Evolutionary conservation across 345 rosid genomes (phyloP).

Genomic region (Ailanthus altissimus): DNA sequence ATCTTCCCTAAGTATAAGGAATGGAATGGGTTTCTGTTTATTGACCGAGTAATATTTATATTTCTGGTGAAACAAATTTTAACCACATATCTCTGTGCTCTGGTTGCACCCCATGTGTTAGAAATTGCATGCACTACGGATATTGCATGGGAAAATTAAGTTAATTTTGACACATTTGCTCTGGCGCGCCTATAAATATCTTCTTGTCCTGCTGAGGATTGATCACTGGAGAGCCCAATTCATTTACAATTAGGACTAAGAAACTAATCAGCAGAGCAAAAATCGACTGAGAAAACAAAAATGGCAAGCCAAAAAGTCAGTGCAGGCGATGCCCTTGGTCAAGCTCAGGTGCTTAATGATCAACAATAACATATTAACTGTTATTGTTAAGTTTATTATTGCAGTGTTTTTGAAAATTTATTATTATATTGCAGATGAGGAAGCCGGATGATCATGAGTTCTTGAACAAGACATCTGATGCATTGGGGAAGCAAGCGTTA

Average conservation of each 20-base stretch:
- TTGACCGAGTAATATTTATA: too few species aligned
- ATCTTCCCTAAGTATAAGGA: neutral
- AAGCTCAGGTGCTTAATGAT: too few species aligned
- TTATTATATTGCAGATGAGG: too few species aligned
- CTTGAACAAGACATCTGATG: constrained; percentile 6
- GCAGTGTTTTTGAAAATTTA: too few species aligned
- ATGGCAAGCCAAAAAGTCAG: constrained; percentile 4
- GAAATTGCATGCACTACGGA: constrained; percentile 5
- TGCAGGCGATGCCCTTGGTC: too few species aligned
- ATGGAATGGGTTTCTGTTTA: neutral
- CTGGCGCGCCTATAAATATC: constrained; percentile 7
- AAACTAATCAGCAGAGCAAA: neutral
- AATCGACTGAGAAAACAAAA: neutral
- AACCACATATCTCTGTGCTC: neutral
- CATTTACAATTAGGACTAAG: neutral
- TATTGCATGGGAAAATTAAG: neutral
- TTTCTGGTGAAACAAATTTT: neutral
- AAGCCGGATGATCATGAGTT: constrained; percentile 1
- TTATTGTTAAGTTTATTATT: too few species aligned
- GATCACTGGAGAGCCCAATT: neutral
- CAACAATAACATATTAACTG: too few species aligned
- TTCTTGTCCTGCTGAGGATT: neutral
- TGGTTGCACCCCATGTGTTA: neutral
- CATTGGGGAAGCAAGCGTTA: constrained; percentile 4
- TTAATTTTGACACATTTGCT: neutral